A percentile compares a stretch with the other conserved stretches of the same genome.
These are phyloP conservation scores for Ettlia oleoabundans DNA, from an alignment of 139 green algal genomes.

Conservation along the genomic window DNA sequence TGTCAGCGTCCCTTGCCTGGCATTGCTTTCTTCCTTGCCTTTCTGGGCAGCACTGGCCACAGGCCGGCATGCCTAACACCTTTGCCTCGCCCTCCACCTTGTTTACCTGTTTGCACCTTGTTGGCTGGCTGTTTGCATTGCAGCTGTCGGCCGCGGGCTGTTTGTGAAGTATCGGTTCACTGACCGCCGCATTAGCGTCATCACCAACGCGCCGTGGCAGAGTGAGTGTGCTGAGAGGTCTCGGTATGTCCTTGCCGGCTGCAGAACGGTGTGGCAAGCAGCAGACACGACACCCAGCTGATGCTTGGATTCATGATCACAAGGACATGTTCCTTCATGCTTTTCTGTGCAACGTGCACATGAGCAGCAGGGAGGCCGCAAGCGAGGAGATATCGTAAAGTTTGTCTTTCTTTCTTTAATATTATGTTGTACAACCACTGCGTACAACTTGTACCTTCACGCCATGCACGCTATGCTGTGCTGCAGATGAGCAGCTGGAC, in stretches of 20 bases:
- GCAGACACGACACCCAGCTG: no score
- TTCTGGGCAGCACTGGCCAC: no score
- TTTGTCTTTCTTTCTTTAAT: neutral
- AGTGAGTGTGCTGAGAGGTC: constrained; percentile 47
- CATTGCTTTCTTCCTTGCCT: no score
- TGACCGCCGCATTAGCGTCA: constrained; percentile 80
- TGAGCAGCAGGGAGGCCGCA: no score
- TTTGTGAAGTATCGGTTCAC: constrained; percentile 94
- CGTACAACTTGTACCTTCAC: neutral
- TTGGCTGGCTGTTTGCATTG: neutral
- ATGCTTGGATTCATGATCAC: no score
- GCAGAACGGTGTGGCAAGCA: neutral
- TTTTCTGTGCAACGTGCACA: no score
- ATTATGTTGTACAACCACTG: neutral
- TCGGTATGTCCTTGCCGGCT: neutral
- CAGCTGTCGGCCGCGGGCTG: constrained; percentile 60
- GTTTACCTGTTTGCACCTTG: neutral
- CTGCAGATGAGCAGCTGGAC: constrained; percentile 69
- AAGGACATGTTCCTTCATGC: no score
- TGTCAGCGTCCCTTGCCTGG: no score
- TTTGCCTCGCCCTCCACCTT: no score
- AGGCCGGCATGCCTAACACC: no score
- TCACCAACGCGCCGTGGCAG: constrained; percentile 86
- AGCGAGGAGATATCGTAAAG: no score
- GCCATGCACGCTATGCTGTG: neutral